Base-by-base conservation (phyloP, 2,329 filamentous ascomycete species). In the Botrytis medusae region DNA sequence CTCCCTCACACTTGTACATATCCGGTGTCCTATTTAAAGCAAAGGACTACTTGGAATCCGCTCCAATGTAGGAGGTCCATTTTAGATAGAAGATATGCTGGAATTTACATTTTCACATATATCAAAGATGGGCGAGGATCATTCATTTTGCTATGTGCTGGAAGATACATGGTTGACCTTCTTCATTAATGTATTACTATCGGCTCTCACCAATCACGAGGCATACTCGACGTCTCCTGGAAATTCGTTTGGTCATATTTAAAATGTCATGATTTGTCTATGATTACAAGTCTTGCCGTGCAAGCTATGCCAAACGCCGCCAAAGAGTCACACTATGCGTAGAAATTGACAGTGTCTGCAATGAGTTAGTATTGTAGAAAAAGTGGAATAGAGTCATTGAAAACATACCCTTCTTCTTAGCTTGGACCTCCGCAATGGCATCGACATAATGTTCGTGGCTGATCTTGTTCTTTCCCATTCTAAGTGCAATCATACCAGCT, bases 391-490 rank as follows among this genome's bases (percentile, higher is more conserved):
- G 20, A 32, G 14, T 16, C 51, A 29, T 32, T n/a, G 25, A 20
- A 18, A 72, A 73, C 74, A 62, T 76, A 74, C 74, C 77, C 73
- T 79, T 79, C 88, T 82, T 97, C 94, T 89, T 97, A 97, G 92
- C 91, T 83, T 95, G 94, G 79, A 99, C 96, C 84, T 99, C 96
- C 54, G 94, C 89, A 83, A 99, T 98, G 75, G 96, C 96, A 86
- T 99, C 96, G 69, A 99, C 96, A 81, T 98, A 99, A 84, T 99
- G 94, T 86, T 99, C 96, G 82, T 99, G 96, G 74, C 92, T 93
- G 81, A 99, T 96, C 88, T 98, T 98, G 84, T 92, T 94, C 87
- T 97, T 95, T 75, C 96, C 96, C 83, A 92, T 94, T 78, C 96
- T 90, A 81, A 99, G 86, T 42, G 96, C 96, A 84, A 99, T 99